Conservation (phyloP, 2,329 filamentous ascomycete species). For the Trichoderma polysporum region DNA sequence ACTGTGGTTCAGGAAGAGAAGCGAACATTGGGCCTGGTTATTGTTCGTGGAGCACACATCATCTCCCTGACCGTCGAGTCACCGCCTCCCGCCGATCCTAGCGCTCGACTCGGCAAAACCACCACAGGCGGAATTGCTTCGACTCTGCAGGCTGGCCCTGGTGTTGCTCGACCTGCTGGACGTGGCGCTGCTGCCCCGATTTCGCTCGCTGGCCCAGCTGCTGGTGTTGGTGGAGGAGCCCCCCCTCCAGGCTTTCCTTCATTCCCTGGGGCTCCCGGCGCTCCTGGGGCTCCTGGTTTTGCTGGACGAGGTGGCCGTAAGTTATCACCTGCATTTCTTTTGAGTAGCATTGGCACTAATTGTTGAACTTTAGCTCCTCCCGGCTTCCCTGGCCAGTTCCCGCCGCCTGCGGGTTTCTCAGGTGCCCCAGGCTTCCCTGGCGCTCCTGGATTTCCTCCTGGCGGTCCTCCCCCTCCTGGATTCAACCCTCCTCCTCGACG, state of each 20-base stretch:
- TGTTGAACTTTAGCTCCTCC: conserved; percentile 44
- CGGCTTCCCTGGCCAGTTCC: conserved; percentile 51
- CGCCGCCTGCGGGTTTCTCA: conserved; percentile 47
- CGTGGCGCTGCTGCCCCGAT: conserved; percentile 69
- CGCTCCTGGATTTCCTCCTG: conserved; percentile 53
- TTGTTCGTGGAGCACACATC: conserved; percentile 91
- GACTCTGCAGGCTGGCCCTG: conserved; percentile 77
- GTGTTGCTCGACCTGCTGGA: conserved; percentile 87
- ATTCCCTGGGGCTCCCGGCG: conserved; percentile 54
- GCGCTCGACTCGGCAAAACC: conserved; percentile 79
- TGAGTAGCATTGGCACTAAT: conserved; percentile 34
- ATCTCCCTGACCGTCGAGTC: conserved; percentile 95
- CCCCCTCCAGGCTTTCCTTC: conserved; percentile 62
- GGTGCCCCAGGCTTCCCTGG: conserved; percentile 37
- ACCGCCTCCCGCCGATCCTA: conserved; percentile 90
- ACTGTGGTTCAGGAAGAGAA: conserved; percentile 92
- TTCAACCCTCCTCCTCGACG: conserved; percentile 72
- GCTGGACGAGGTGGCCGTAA: conserved; percentile 51
- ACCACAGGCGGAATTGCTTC: conserved; percentile 67
- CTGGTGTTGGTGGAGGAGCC: conserved; percentile 73
- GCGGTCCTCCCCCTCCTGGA: conserved; percentile 57
- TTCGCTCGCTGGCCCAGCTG: conserved; percentile 81
- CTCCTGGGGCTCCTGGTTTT: conserved; percentile 44
- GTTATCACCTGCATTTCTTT: conserved; percentile 30
- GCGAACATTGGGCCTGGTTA: conserved; percentile 91